Evolutionary conservation across 495 filamentous ascomycete species (phyloP).

Genomic region (Penicillium parvum): DNA sequence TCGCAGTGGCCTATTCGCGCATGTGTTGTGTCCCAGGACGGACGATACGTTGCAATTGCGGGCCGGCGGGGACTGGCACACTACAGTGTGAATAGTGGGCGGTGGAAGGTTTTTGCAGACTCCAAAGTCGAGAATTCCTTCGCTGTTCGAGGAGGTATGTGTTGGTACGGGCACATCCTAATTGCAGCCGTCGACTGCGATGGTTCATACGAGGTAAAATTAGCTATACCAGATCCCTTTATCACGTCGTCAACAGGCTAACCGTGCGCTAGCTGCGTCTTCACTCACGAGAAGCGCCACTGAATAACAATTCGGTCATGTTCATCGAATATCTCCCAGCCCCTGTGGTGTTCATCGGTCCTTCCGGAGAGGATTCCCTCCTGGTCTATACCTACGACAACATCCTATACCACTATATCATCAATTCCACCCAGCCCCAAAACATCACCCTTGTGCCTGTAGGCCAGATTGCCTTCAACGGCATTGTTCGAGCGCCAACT

Average conservation of each 20-base stretch:
- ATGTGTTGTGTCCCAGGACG: slow-evolving; percentile 82
- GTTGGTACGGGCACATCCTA: slow-evolving; percentile 95
- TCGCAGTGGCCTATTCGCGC: slow-evolving; percentile 90
- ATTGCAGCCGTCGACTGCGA: slow-evolving; percentile 90
- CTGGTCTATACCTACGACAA: slow-evolving; percentile 95
- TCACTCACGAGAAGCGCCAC: slow-evolving; percentile 78
- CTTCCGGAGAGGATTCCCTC: slow-evolving; percentile 88
- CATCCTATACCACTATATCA: slow-evolving; percentile 89
- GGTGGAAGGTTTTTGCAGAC: slow-evolving; percentile 93
- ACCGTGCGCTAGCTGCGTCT: slow-evolving; percentile 82
- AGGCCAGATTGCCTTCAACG: slow-evolving; percentile 94
- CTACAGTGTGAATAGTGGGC: slow-evolving; percentile 88
- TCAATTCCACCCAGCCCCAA: slow-evolving; percentile 61
- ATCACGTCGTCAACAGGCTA: no score
- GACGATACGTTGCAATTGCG: slow-evolving; percentile 90
- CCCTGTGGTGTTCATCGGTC: slow-evolving; percentile 79
- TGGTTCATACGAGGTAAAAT: slow-evolving; percentile 70
- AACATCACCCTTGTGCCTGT: slow-evolving; percentile 85
- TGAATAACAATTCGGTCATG: slow-evolving; percentile 69
- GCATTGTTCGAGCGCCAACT: slow-evolving; percentile 89
- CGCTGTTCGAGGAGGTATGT: slow-evolving; percentile 91
- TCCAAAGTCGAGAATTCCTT: slow-evolving; percentile 81
- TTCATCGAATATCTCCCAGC: slow-evolving; percentile 73
- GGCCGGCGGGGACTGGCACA: slow-evolving; percentile 90
- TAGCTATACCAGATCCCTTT: no score